phyloP scores from a whole-genome alignment of 805 yeast genomes.

The Kazachstania psychrophila region DNA sequence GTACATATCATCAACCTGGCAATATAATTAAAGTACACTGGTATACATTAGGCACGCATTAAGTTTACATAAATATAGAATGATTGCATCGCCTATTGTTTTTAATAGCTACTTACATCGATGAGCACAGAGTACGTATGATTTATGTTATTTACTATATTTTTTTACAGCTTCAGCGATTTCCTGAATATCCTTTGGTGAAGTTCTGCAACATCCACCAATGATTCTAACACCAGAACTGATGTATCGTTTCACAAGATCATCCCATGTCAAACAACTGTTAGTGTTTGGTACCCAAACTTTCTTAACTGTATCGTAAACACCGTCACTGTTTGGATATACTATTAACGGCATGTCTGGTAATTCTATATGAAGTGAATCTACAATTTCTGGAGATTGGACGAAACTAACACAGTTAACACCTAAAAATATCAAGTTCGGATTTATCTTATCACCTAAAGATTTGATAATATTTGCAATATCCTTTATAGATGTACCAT shows the following conservation, averaged over 20 bases:
- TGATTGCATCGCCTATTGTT: too few species aligned
- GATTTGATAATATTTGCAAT: conserved; percentile 21
- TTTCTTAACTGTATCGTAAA: conserved; percentile 42
- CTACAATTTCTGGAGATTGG: conserved; percentile 34
- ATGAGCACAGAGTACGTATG: not conserved
- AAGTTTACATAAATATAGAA: too few species aligned
- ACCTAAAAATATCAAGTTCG: conserved; percentile 44
- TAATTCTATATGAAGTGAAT: conserved; percentile 10
- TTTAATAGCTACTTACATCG: too few species aligned
- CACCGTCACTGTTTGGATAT: conserved; percentile 73
- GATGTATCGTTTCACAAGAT: conserved; percentile 35
- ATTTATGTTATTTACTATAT: not conserved
- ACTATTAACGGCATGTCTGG: conserved; percentile 37
- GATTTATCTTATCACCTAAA: conserved; percentile 13
- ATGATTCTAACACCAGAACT: conserved; percentile 38
- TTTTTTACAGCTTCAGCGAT: conserved; percentile 12
- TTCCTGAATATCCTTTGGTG: conserved; percentile 36
- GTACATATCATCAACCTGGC: too few species aligned
- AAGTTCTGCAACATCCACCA: conserved; percentile 73
- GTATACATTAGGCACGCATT: too few species aligned
- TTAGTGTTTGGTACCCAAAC: conserved; percentile 31
- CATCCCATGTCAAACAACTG: conserved; percentile 30
- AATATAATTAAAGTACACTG: too few species aligned
- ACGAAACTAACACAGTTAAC: conserved; percentile 55
- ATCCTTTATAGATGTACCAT: conserved; percentile 38